These are phyloP conservation scores for Escovopsis sp. DNA, from an alignment of 2,329 filamentous ascomycete species.

Conservation along the genomic window DNA sequence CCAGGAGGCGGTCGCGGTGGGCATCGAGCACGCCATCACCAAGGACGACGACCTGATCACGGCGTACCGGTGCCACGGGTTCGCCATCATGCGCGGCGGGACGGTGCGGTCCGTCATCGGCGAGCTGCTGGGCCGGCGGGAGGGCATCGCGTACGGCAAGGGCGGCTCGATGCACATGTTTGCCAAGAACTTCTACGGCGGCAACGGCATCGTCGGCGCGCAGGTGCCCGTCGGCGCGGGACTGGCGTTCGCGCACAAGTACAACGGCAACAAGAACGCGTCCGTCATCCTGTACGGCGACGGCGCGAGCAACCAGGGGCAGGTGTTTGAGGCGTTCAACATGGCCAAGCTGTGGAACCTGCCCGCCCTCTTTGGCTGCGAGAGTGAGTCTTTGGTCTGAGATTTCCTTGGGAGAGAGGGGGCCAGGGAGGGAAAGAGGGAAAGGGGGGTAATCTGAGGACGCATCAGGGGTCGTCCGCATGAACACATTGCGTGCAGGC, in stretches of 20 bases:
- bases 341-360: constrained; percentile 99
- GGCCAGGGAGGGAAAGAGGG: too few species aligned
- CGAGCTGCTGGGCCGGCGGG: constrained; percentile 84
- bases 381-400: constrained; percentile 53
- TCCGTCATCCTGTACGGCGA: constrained; percentile 91
- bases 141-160: constrained; percentile 97
- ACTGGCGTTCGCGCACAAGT: constrained; percentile 93
- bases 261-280: constrained; percentile 73
- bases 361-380: constrained; percentile 89
- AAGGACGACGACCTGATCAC: constrained; percentile 92
- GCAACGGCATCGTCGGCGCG: constrained; percentile 97
- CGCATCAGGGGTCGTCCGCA: too few species aligned
- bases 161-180: constrained; percentile 99
- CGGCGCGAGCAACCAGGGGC: constrained; percentile 96
- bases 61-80: constrained; percentile 97
- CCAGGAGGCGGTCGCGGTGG: constrained; percentile 92
- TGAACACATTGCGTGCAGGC: too few species aligned
- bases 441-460: too few species aligned
- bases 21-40: constrained; percentile 91
- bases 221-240: constrained; percentile 96
- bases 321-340: constrained; percentile 99
- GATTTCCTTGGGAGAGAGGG: too few species aligned
- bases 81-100: constrained; percentile 89
- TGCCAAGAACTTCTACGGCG: constrained; percentile 91
- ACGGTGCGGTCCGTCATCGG: constrained; percentile 86